Evolutionary conservation across 1,284 basidiomycete genomes (phyloP), one percentile per base, ranked within the genome.

Genomic region (Fomitiporia mediterranea): DNA sequence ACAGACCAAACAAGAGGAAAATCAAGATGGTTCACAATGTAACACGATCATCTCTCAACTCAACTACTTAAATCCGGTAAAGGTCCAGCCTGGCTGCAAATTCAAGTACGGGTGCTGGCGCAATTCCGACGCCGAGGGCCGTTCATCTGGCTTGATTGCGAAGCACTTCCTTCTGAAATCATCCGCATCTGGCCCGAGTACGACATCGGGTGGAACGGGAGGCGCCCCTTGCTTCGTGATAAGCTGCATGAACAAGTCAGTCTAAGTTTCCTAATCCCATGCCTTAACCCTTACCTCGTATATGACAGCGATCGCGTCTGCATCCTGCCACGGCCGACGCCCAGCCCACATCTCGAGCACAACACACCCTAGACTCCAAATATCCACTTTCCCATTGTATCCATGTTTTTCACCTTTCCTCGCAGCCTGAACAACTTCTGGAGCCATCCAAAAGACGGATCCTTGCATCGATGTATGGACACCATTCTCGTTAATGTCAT

Each of bases 361-460:
- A 13, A 99, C 92, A 72, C 96, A 99, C 0, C 96, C 96, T 2
- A 99, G 81, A 68, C 91, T 94, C 97, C 96, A 99, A 62, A 99
- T 98, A 68, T 99, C 97, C 35, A 98, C 88, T 72, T 99, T 99
- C 64, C 89, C 93, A 63, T 91, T 94, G 70, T 99, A 99, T 0
- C 92, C 77, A 55, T 71, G 69, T 34, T 53, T 56, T 30, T 56
- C 54, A 3, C 61, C 86, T 62, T 86, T 86, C 65, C 86, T 84
- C 66, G 89, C 83, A 34, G 86, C 84, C 60, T 90, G 83, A 58
- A 96, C 83, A 37, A 99, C 93, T 73, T 99, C 96, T 1, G 96
- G 97, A 5, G 97, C 96, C 96, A 99, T 99, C 92, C 97, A 99
- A 70, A 98, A 99, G 47, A 98, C 89, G 15, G 93, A 95, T 17